These are phyloP conservation scores for Favolaschia claudopus DNA, from an alignment of 768 basidiomycete species.

Conservation along the genomic window DNA sequence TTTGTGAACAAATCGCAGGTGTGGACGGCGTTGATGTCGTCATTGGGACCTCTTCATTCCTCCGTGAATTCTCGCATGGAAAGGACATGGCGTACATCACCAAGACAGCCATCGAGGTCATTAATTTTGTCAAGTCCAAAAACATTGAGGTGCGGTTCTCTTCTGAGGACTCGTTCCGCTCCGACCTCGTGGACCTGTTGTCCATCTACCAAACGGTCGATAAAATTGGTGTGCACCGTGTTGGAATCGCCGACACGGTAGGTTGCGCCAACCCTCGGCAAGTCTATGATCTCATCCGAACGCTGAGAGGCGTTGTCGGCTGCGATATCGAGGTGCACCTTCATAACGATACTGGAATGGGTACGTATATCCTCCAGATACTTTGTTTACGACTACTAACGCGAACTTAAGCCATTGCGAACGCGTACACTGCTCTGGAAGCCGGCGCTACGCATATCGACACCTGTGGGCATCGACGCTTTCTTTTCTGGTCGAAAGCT, in stretches of 20 bases:
- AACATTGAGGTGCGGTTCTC: constrained; percentile 99
- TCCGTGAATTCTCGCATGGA: constrained; percentile 99
- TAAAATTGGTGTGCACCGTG: constrained; percentile 98
- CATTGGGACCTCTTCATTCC: constrained; percentile 98
- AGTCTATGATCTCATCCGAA: constrained; percentile 97
- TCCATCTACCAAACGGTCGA: constrained; percentile 99
- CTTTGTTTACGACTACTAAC: not conserved
- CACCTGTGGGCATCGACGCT: constrained; percentile 69
- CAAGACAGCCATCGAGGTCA: constrained; percentile 98
- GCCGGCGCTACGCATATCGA: constrained; percentile 99
- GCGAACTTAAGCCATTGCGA: constrained; percentile 81
- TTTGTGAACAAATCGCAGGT: constrained; percentile 54
- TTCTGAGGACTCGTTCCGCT: constrained; percentile 99
- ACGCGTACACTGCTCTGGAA: constrained; percentile 97
- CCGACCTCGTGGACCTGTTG: constrained; percentile 97
- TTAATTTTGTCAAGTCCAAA: constrained; percentile 99
- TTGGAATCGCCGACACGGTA: constrained; percentile 98
- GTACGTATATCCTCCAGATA: constrained; percentile 45
- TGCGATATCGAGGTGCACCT: constrained; percentile 99
- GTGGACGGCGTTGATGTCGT: constrained; percentile 99
- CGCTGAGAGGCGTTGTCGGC: constrained; percentile 92
- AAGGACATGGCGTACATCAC: constrained; percentile 99
- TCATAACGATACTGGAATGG: constrained; percentile 99
- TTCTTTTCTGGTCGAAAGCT: not conserved
- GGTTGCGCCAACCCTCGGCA: constrained; percentile 99